Base-by-base conservation (phyloP, 2,329 filamentous ascomycete genomes). In the Neofusicoccum laricinum region DNA sequence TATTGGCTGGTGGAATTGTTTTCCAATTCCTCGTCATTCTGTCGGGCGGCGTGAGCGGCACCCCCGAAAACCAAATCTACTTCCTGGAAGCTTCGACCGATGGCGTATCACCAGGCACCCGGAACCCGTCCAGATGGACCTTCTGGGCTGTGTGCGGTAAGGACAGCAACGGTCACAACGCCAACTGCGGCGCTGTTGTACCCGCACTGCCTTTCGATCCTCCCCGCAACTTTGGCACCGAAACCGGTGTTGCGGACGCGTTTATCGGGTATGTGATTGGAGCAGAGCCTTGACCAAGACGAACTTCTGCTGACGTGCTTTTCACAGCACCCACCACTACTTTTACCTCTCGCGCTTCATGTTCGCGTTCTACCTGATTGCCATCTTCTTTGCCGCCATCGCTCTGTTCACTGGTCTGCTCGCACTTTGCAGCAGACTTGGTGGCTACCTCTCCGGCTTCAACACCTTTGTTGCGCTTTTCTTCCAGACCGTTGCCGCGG, bases 301-400 rank as follows among this genome's bases (percentile, higher is more conserved):
- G 30, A 5, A 59, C 25, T 14, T 2, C 6, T n/a, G 15, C 45
- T 63, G 10, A 58, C 40, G 30, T 15, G 25, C 32, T 10, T 12
- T 38, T 15, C 4, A 12, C 38, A 69, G 69, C 41, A 78, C 80
- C 10, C 82, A 87, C 69, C 86, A 82, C 67, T 96, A 88, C 82
- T 98, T 85, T 80, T 92, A 93, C 79, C 84, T 95, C 74, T 96
- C 92, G 80, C 87, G 94, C 45, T 97, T 97, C 81, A 90, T 92
- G 77, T 98, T 94, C 86, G 92, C 93, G 41, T 95, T 97, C 78
- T 91, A 91, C 80, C 81, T 98, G 64, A 89, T 98, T 69, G 87
- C 88, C 17, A 85, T 97, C 41, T 88, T 97, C 82, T 95, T 96
- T 76, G 86, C 86, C 67, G 83, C 86, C 53, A 64, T 87, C 30